These are phyloP conservation scores for Blastomyces gilchristii DNA, from an alignment of 2,329 filamentous ascomycete species.

Conservation along the genomic window DNA sequence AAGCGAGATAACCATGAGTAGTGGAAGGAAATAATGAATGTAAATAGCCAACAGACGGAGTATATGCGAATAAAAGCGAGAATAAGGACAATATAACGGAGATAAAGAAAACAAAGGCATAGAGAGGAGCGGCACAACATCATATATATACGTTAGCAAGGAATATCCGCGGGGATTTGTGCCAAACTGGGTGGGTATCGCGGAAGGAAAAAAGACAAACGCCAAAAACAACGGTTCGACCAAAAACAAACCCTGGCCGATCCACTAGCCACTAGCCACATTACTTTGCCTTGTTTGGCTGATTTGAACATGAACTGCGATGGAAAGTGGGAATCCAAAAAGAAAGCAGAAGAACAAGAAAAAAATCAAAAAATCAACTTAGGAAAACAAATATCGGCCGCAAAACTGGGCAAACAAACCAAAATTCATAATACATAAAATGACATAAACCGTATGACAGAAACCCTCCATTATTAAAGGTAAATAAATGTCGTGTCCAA, in stretches of 20 bases:
- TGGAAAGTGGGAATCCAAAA: not conserved
- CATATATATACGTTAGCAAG: not conserved
- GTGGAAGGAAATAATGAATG: not conserved
- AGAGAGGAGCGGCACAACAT: not conserved
- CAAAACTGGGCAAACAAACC: not conserved
- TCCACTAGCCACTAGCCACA: not conserved
- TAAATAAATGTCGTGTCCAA: not conserved
- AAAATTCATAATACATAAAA: conserved; percentile 5
- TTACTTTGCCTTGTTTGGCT: not conserved
- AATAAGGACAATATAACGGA: not conserved
- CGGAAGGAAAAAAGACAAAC: not conserved
- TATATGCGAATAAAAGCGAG: not conserved
- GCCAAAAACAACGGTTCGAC: not conserved
- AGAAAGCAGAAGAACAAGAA: not conserved
- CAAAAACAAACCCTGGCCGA: not conserved
- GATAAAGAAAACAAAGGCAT: not conserved
- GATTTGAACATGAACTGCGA: not conserved
- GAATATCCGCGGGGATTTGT: not conserved
- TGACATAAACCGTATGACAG: not conserved
- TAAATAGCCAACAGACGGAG: not conserved
- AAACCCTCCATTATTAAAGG: not conserved
- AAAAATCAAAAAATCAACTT: not conserved
- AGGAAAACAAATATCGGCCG: not conserved
- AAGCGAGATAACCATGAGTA: not conserved
- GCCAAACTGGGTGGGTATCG: no score